phyloP scores from a whole-genome alignment of 805 yeast genomes.

The Pichia nakasei region DNA sequence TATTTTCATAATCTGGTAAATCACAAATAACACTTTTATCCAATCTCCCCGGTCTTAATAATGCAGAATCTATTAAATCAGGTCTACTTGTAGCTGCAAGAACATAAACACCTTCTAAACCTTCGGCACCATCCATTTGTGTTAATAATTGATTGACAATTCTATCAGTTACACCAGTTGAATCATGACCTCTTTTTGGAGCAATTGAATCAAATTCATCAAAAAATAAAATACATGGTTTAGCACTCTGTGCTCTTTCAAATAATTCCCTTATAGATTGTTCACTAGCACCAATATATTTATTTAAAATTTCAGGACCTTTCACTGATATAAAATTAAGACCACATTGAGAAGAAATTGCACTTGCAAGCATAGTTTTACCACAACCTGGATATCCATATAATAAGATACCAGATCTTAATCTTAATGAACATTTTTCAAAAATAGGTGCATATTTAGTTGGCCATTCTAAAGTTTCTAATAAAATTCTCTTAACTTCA shows the following conservation, averaged over 20 bases:
- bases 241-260: constrained; percentile 90
- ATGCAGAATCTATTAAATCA: constrained; percentile 89
- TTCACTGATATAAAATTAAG: constrained; percentile 86
- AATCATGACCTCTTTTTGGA: constrained; percentile 95
- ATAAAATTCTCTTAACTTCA: constrained; percentile 62
- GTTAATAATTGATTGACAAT: constrained; percentile 96
- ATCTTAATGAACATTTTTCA: constrained; percentile 73
- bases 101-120: constrained; percentile 92
- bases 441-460: constrained; percentile 94
- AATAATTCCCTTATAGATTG: constrained; percentile 89
- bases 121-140: constrained; percentile 99
- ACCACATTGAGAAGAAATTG: constrained; percentile 90
- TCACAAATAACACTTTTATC: constrained; percentile 90
- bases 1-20: constrained; percentile 63
- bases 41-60: constrained; percentile 90
- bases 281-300: constrained; percentile 95
- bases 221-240: constrained; percentile 86
- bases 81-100: constrained; percentile 96
- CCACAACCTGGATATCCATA: constrained; percentile 99
- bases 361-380: constrained; percentile 85
- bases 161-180: constrained; percentile 95
- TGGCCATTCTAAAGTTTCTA: constrained; percentile 96
- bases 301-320: constrained; percentile 92
- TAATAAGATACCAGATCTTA: constrained; percentile 81
- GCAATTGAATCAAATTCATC: constrained; percentile 97